These are phyloP conservation scores for Leavenworthia alabamica DNA, from an alignment of 345 rosid genomes.

Conservation along the genomic window DNA sequence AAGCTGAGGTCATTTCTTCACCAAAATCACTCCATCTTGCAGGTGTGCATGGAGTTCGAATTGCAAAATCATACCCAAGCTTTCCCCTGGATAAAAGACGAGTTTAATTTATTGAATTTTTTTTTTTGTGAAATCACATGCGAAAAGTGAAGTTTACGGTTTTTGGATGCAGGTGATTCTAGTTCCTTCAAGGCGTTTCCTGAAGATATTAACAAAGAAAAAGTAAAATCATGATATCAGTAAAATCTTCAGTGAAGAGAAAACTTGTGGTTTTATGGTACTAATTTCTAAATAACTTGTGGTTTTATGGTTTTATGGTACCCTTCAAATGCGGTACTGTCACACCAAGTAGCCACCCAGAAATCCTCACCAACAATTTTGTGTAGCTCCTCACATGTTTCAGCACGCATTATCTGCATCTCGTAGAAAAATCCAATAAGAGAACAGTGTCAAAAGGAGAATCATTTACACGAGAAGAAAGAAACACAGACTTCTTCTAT, in stretches of 20 bases:
- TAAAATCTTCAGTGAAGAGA: slow-evolving; percentile 8
- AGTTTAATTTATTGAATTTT: background rate
- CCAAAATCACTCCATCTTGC: slow-evolving; percentile 89
- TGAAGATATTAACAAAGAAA: slow-evolving; percentile 35
- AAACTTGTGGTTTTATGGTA: slow-evolving; percentile 6
- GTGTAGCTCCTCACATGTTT: slow-evolving; percentile 74
- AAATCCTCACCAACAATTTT: slow-evolving; percentile 84
- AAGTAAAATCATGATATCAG: slow-evolving; percentile 9
- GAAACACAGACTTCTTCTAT: slow-evolving; percentile 52
- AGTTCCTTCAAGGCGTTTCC: slow-evolving; percentile 94
- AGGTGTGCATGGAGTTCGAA: slow-evolving; percentile 91
- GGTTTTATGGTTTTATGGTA: slow-evolving; percentile 24
- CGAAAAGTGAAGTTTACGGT: slow-evolving; percentile 32
- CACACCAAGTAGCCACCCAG: slow-evolving; percentile 95
- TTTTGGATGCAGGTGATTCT: slow-evolving; percentile 68
- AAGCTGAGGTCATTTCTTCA: slow-evolving; percentile 77
- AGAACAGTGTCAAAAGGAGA: background rate
- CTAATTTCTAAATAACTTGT: background rate
- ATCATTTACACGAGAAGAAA: slow-evolving; percentile 4
- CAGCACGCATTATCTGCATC: slow-evolving; percentile 65
- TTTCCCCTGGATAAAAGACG: slow-evolving; percentile 43
- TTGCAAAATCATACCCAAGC: slow-evolving; percentile 72
- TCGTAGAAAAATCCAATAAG: background rate
- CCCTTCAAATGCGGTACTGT: slow-evolving; percentile 79
- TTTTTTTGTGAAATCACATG: background rate